Evolutionary conservation across 2,329 filamentous ascomycete genomes (phyloP).

Genomic region (Thelonectria rubi): DNA sequence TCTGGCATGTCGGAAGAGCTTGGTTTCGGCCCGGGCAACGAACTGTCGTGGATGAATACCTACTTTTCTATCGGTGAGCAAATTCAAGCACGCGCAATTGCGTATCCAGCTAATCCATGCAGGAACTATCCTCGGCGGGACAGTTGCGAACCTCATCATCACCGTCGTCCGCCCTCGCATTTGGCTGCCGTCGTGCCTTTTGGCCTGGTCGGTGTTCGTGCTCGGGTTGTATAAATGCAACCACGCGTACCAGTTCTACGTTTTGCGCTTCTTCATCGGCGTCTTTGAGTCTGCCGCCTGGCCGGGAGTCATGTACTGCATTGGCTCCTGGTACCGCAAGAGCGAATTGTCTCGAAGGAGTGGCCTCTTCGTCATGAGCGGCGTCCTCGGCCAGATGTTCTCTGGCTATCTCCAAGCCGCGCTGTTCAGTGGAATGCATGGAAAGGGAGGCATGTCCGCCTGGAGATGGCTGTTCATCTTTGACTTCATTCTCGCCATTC

Average conservation of each 20-base stretch:
- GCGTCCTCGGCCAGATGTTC: slow-evolving; percentile 56
- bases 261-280: slow-evolving; percentile 63
- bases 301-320: slow-evolving; percentile 62
- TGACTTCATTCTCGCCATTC: slow-evolving; percentile 49
- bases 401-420: slow-evolving; percentile 49
- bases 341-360: slow-evolving; percentile 66
- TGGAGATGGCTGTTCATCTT: slow-evolving; percentile 54
- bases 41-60: slow-evolving; percentile 57
- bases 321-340: slow-evolving; percentile 68
- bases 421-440: slow-evolving; percentile 47
- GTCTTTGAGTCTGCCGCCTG: slow-evolving; percentile 64
- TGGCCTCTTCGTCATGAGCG: slow-evolving; percentile 66
- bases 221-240: slow-evolving; percentile 51
- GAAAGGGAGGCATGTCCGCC: slow-evolving; percentile 45
- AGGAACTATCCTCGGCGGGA: slow-evolving; percentile 53
- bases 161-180: slow-evolving; percentile 54
- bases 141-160: slow-evolving; percentile 55
- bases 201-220: slow-evolving; percentile 52
- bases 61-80: slow-evolving; percentile 55
- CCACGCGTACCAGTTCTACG: slow-evolving; percentile 51
- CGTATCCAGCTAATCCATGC: not conserved
- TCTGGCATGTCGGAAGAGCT: slow-evolving; percentile 59
- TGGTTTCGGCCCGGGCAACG: slow-evolving; percentile 50
- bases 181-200: slow-evolving; percentile 52
- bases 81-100: fast-evolving